Base-by-base conservation (phyloP, 106 monocot species). In the Narthecium ossifragum region DNA sequence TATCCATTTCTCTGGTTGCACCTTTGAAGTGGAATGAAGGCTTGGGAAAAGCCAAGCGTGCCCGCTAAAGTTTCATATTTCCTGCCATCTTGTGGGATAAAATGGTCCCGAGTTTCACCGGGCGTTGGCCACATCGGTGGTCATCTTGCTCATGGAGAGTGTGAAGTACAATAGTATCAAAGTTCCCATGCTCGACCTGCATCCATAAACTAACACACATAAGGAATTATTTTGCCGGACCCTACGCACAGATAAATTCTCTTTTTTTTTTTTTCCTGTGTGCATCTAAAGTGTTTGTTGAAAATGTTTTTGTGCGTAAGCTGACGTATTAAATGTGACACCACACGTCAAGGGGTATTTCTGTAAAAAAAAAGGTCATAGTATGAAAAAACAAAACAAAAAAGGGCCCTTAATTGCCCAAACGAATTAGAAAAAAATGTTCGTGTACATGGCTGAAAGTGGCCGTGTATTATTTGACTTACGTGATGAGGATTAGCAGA, bases 131-230 rank as follows among this genome's bases (percentile, higher is more conserved):
- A 37, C 53, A 26, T 29, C 61, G 21, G 37, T 34, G 17, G 46
- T 30, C 71, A 71, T 76, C 64, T 51, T 64, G 13, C 68, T 72
- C 76, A 88, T 84, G 27, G 84, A 84, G 34, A 92, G 76, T 1
- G 92, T 85, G 73, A 88, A 79, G 26, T 92, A 92, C 2, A 92
- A 67, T 47, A 92, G 73, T 41, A 92, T 71, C 47, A 92, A 64
- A 2, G 92, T 88, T 55, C 92, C 92, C 76, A 88, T 78, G 76
- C 84, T 81, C 1, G 88, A 92, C 76, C 92, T 92, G 81, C 58
- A 43, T 43, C 18, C 17, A 18, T n/a, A 43, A 43, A 4, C 43
- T 17, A 13, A 43, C 43, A 43, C 11, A 10, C 43, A 13, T 17
- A 43, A 18, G 4, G 18, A 43, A 43, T 13, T 13, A 13, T 17